Base-by-base conservation (phyloP, 192 early-diverging fungal genomes). In the Dimargaris xerosporica region DNA sequence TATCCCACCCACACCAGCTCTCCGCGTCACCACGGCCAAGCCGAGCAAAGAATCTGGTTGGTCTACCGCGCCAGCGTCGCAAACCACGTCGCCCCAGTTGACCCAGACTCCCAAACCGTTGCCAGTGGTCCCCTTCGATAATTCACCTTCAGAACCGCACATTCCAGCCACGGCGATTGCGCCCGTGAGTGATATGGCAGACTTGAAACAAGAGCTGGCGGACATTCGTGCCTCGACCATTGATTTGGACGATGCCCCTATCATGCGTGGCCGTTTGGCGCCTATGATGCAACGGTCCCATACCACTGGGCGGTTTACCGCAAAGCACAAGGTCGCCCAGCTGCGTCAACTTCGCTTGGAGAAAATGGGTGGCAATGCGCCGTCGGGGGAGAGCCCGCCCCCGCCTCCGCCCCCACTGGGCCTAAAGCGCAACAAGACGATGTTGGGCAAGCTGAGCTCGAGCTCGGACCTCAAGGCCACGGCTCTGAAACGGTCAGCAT, bases 221-320 rank as follows among this genome's bases (percentile, higher is more conserved):
- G 44, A 45, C 9, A 45, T 45, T 45, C 44, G 44, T 9, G 17
- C 16, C 10, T 16, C 44, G 10, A 12, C 44, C 44, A 45, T 45
- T n/a, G 25, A 50, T 50, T 17, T 21, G 47, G 53, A 19, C 25
- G 53, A 54, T 19, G 5, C 19, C n/a, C 25, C 29, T 54, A 54
- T 54, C 3, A 54, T 54, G 25, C 53, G 53, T 15, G 53, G 56
- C 23, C 56, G 56, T 17, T 29, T 31, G 56, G 56, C 34, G 23
- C 29, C 29, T 39, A 59, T 59, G 56, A 3, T 54, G 29, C 56
- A 39, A 2, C 56, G 56, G 15, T 11, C 56, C 16, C 12, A 59
- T 23, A 59, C 56, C 23, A 59, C 56, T 6, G 39, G 56, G 3
- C 29, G 23, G 2, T 15, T 59, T 19, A 15, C 12, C 28, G 17